Conservation (phyloP, 176 grass and related monocot genomes). For the Aegilops longissima region DNA sequence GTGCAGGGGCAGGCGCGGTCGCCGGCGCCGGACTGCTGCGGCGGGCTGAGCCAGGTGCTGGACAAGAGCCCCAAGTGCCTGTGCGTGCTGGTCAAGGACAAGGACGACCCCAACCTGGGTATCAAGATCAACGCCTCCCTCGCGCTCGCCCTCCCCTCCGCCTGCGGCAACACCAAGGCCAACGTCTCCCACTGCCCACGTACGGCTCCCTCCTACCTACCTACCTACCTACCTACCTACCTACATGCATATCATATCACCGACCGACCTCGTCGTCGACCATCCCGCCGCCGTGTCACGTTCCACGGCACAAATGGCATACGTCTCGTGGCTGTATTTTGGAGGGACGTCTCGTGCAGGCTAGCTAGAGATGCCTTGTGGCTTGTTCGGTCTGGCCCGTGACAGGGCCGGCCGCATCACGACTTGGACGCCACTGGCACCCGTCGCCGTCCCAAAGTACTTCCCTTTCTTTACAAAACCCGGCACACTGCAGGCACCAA, state of each 20-base stretch:
- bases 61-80: constrained; percentile 87
- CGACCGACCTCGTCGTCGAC: background rate
- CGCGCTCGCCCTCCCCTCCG: constrained; percentile 67
- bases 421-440: background rate
- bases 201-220: constrained; percentile 12
- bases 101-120: constrained; percentile 77
- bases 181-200: constrained; percentile 85
- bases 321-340: background rate
- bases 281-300: background rate
- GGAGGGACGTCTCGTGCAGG: background rate
- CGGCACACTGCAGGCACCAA: too few relatives aligned
- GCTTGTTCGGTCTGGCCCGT: constrained; percentile 31
- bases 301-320: background rate
- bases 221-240: too few relatives aligned
- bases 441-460: too few relatives aligned
- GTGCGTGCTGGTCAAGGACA: constrained; percentile 84
- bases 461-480: too few relatives aligned
- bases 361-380: background rate
- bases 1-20: constrained; percentile 58
- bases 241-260: background rate
- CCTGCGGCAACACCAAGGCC: constrained; percentile 61
- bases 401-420: background rate
- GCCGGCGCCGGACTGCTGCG: constrained; percentile 91
- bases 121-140: constrained; percentile 90
- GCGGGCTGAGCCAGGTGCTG: constrained; percentile 71